These are phyloP conservation scores for Pezicula neosporulosa DNA, from an alignment of 2,329 filamentous ascomycete genomes.

Conservation along the genomic window DNA sequence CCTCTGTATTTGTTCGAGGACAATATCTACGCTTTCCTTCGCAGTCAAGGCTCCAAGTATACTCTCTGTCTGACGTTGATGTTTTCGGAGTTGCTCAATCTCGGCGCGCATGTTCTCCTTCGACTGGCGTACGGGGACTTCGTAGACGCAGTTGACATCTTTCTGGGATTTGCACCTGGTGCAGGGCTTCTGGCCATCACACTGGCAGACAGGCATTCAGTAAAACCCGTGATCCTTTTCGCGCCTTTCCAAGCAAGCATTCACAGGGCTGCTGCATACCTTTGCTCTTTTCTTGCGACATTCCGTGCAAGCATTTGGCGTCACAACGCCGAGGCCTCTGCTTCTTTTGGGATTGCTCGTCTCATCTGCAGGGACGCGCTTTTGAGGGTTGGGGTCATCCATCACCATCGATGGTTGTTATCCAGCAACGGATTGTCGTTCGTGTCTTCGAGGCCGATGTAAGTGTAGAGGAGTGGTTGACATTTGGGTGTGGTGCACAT, in stretches of 20 bases:
- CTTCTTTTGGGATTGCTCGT: constrained; percentile 3
- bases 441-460: too few relatives aligned
- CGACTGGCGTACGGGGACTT: constrained; percentile 59
- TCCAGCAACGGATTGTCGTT: too few relatives aligned
- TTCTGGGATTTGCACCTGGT: constrained; percentile 50
- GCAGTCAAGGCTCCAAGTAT: constrained; percentile 49
- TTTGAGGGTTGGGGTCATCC: background rate
- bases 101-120: constrained; percentile 59
- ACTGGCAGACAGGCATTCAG: constrained; percentile 36
- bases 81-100: constrained; percentile 52
- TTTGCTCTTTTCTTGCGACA: constrained; percentile 15
- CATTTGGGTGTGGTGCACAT: too few relatives aligned
- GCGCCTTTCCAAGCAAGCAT: too few relatives aligned
- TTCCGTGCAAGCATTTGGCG: constrained; percentile 14
- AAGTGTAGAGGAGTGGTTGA: too few relatives aligned
- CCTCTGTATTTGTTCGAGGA: constrained; percentile 47
- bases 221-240: background rate
- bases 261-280: background rate
- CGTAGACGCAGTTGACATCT: constrained; percentile 56
- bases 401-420: too few relatives aligned
- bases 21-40: constrained; percentile 36
- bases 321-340: constrained; percentile 9
- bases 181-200: constrained; percentile 50
- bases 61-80: constrained; percentile 51
- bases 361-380: background rate